These are phyloP conservation scores for Penicillium lagena DNA, from an alignment of 495 filamentous ascomycete species.

Conservation along the genomic window DNA sequence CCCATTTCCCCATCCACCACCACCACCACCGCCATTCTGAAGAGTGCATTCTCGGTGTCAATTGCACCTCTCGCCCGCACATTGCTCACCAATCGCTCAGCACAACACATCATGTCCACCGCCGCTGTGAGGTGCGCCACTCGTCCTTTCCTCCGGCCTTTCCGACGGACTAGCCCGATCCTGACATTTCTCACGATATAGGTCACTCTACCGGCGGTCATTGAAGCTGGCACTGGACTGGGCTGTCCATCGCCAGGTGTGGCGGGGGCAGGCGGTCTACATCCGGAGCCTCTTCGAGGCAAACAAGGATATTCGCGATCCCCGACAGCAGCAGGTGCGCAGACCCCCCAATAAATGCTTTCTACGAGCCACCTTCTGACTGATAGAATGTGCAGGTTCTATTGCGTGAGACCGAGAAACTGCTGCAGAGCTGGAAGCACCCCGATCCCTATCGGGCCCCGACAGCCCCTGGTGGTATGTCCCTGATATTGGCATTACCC, in stretches of 20 bases:
- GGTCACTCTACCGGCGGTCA: constrained; percentile 87
- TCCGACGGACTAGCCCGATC: background rate
- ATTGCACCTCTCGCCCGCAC: background rate
- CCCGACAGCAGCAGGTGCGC: constrained; percentile 77
- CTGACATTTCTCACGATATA: constrained; percentile 27
- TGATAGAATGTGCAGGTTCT: constrained; percentile 50
- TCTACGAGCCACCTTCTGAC: background rate
- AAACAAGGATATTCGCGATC: constrained; percentile 80
- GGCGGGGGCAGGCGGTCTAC: constrained; percentile 93
- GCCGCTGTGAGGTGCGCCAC: constrained; percentile 31
- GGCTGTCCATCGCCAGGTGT: constrained; percentile 82
- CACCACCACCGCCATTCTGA: no score
- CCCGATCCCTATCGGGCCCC: constrained; percentile 87
- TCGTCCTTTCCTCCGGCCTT: background rate
- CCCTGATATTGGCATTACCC: background rate
- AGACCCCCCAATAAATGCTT: no score
- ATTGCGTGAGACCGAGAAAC: constrained; percentile 76
- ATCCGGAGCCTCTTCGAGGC: constrained; percentile 93
- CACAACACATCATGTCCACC: constrained; percentile 27
- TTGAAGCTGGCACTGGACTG: constrained; percentile 92
- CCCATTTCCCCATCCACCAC: no score
- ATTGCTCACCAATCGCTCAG: background rate
- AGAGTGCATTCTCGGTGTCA: background rate
- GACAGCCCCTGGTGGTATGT: constrained; percentile 87
- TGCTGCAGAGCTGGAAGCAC: constrained; percentile 93